Evolutionary conservation across 2,329 filamentous ascomycete species (phyloP), one percentile per base, ranked within the genome.

Genomic region (Xylaria sp.): DNA sequence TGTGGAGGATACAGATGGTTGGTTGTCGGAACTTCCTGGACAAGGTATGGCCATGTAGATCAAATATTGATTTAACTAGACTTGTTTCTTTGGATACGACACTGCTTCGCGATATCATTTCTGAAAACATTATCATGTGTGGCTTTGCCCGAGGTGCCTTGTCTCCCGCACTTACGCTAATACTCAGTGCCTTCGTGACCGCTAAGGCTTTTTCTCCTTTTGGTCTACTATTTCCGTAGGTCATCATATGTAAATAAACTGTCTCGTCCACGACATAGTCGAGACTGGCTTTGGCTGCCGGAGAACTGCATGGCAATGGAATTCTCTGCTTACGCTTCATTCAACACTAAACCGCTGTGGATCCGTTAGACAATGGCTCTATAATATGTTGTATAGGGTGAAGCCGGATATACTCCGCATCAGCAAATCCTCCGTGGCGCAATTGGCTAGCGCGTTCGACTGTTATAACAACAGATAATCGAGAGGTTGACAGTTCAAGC

Each of bases 1-100:
- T 1, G 55, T 15, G 12, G 65, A 67, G 28, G 60, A 67, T 4
- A 64, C 60, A 4, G 68, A 70, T 4, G 68, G 65, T 2, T 70
- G 68, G 68, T 52, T 70, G 9, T 55, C 43, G 12, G 65, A 70
- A 41, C 65, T 70, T 2, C 68, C 68, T 4, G 68, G 68, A 7
- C 68, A 70, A 43, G 18, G 23, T 13, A 65, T 65, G 68, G 34
- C 41, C 8, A 63, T 66, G 66, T 71, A 57, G 50, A 15, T 10
- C 2, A n/a, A 25, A 30, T 12, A 4, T 6, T 30, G 39, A 48
- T 45, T 20, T n/a, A 15, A 43, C 13, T 5, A 12, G n/a, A 15
- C 3, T 18, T 30, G 34, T 23, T 23, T 18, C 12, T 48, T 48
- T 8, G 23, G 28, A 48, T 48, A 48, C 25, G 23, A 7, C 46